Percentiles rank a stretch among this genome's conserved stretches.
Conservation (phyloP, 2,329 filamentous ascomycete species). For the Diaporthe amygdali region DNA sequence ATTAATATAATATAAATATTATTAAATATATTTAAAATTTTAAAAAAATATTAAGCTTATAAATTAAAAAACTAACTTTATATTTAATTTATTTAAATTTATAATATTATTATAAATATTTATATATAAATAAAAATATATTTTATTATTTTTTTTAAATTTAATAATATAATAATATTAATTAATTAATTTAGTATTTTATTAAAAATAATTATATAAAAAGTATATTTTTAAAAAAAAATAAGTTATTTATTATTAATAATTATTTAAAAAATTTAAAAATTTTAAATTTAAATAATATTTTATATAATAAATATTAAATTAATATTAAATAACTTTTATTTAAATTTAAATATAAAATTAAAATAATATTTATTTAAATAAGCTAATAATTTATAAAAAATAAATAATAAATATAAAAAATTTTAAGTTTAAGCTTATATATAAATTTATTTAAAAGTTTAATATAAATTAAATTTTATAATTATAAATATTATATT, state of each 20-base stretch:
- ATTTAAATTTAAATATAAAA: neutral
- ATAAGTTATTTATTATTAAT: neutral
- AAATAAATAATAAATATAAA: neutral
- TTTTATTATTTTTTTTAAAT: neutral
- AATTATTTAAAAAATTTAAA: neutral
- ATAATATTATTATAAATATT: neutral
- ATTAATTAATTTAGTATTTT: neutral
- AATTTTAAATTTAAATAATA: neutral
- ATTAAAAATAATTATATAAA: neutral
- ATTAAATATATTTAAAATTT: neutral
- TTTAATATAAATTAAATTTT: neutral
- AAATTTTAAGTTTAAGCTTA: neutral
- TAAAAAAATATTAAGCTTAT: neutral
- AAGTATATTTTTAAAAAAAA: neutral
- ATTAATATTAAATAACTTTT: neutral
- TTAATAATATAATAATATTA: neutral
- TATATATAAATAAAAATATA: neutral
- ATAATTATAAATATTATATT: neutral
- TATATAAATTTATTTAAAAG: neutral
- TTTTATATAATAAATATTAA: neutral
- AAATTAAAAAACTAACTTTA: neutral
- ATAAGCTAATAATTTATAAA: neutral
- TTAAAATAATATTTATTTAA: neutral
- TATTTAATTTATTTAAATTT: neutral
- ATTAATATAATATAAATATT: neutral